phyloP scores from a whole-genome alignment of 2,329 filamentous ascomycete species.

The Fusarium zealandicum region DNA sequence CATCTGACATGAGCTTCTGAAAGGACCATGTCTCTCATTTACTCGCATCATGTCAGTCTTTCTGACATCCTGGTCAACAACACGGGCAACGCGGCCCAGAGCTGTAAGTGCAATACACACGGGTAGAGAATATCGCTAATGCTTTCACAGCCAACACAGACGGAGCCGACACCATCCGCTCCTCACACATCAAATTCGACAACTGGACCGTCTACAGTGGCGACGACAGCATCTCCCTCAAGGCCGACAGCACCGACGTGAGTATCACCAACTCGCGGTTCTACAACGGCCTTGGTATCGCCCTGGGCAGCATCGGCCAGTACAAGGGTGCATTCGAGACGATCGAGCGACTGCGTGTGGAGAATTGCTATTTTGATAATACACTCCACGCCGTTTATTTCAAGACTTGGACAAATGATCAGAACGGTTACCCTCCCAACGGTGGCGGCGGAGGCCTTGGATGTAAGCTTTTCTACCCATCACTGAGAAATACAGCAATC shows the following conservation, averaged over 20 bases:
- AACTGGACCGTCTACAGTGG: constrained; percentile 52
- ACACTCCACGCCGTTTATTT: constrained; percentile 59
- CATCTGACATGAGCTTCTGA: background rate
- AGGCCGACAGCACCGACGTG: constrained; percentile 64
- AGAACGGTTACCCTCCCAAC: constrained; percentile 52
- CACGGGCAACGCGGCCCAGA: constrained; percentile 46
- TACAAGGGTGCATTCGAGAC: constrained; percentile 57
- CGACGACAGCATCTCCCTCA: constrained; percentile 56
- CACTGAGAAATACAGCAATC: too few species aligned
- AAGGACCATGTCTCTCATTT: constrained; percentile 58
- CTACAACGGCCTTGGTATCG: constrained; percentile 59
- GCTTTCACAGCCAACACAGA: constrained; percentile 49
- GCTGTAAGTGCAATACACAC: background rate
- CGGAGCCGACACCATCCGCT: constrained; percentile 60
- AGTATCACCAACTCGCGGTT: constrained; percentile 57
- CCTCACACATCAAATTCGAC: constrained; percentile 58
- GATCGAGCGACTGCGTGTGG: constrained; percentile 57
- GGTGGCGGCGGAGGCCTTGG: constrained; percentile 61
- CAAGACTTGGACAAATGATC: constrained; percentile 66
- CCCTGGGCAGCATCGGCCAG: constrained; percentile 65
- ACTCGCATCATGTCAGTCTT: constrained; percentile 55
- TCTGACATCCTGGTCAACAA: constrained; percentile 63
- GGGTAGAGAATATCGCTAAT: too few species aligned
- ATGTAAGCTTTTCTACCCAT: background rate
- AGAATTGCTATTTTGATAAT: constrained; percentile 55